Percentiles rank a stretch among this genome's conserved stretches.
Evolutionary conservation across 441 rosid species (phyloP).

Genomic region (Lepidium campestre): DNA sequence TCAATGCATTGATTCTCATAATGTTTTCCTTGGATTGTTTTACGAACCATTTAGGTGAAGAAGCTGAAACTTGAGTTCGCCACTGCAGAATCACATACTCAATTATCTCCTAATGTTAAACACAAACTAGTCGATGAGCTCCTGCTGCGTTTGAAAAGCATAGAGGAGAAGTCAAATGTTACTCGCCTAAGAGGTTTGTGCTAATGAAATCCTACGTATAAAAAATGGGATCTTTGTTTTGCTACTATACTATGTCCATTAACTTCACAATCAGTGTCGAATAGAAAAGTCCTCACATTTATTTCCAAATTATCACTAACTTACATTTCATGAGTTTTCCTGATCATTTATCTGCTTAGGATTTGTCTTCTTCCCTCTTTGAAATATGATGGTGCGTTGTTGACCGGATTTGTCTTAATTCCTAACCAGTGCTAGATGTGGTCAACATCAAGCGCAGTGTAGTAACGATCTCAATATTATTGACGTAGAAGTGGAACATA

Average conservation of each 20-base stretch:
- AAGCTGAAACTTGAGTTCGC: slow-evolving; percentile 46
- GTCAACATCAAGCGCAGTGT: background rate
- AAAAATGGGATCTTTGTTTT: background rate
- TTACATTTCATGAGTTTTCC: background rate
- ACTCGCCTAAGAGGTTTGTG: slow-evolving; percentile 61
- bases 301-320: background rate
- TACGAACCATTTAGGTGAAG: slow-evolving; percentile 47
- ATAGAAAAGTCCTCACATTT: background rate
- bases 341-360: background rate
- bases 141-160: slow-evolving; percentile 48
- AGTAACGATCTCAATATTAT: background rate
- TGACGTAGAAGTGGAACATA: background rate
- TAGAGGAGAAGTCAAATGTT: slow-evolving; percentile 38
- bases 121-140: slow-evolving; percentile 66
- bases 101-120: slow-evolving; percentile 50
- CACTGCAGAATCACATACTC: slow-evolving; percentile 31
- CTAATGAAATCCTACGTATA: background rate
- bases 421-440: background rate
- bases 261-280: background rate
- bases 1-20: background rate
- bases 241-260: background rate
- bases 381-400: background rate
- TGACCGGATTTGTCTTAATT: background rate
- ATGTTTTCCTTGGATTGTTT: background rate
- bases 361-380: background rate